Conservation (phyloP, 2,329 filamentous ascomycete genomes). For the Fusarium fujikuroi region DNA sequence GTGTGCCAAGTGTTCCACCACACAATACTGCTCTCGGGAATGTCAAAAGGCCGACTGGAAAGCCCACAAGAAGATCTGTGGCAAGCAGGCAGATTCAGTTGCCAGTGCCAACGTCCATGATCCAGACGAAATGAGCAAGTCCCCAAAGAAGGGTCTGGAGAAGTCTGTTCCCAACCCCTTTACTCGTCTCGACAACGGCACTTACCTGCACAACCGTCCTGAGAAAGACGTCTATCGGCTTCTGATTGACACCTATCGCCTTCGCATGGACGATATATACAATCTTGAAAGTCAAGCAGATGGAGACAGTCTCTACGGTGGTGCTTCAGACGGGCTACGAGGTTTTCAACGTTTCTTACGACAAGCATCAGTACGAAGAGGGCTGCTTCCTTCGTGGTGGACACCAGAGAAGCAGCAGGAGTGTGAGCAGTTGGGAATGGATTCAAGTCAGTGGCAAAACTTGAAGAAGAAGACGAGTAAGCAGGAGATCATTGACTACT, state of each 20-base stretch:
- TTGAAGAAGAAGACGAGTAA: constrained; percentile 44
- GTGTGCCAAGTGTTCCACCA: constrained; percentile 60
- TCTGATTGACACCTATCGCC: constrained; percentile 60
- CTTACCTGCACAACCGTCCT: constrained; percentile 57
- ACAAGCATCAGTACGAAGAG: constrained; percentile 26
- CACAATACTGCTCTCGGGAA: constrained; percentile 61
- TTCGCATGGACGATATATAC: constrained; percentile 56
- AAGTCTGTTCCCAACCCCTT: constrained; percentile 51
- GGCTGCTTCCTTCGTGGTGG: constrained; percentile 60
- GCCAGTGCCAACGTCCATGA: not conserved
- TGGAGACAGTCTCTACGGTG: constrained; percentile 47
- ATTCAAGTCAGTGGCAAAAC: constrained; percentile 42
- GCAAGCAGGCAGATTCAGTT: constrained; percentile 31
- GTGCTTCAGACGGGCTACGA: constrained; percentile 25
- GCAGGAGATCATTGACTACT: constrained; percentile 53
- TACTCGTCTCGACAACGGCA: constrained; percentile 51
- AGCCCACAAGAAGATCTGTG: constrained; percentile 58
- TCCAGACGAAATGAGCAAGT: not conserved
- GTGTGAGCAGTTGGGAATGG: constrained; percentile 52
- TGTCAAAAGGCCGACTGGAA: constrained; percentile 65
- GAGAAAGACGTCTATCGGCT: constrained; percentile 57
- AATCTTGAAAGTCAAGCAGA: constrained; percentile 42
- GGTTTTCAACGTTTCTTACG: constrained; percentile 54
- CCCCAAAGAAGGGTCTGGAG: constrained; percentile 47
- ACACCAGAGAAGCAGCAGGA: constrained; percentile 48